Evolutionary conservation across 768 basidiomycete genomes (phyloP).

Genomic region (Lactarius akahatsu): DNA sequence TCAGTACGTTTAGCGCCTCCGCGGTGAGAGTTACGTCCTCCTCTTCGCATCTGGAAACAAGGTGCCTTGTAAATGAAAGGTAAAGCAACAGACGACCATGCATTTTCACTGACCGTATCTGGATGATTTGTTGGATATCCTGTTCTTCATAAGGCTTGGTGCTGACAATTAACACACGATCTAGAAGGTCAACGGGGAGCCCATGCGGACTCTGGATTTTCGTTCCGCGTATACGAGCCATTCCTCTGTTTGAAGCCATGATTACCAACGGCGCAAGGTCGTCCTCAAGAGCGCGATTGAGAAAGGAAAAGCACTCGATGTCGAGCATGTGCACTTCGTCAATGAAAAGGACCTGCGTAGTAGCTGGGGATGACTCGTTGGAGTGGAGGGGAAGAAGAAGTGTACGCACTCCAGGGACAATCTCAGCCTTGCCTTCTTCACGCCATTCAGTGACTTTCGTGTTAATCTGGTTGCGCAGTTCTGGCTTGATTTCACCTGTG

Average conservation of each 20-base stretch:
- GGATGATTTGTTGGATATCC: slow-evolving; percentile 89
- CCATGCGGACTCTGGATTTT: slow-evolving; percentile 95
- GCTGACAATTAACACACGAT: slow-evolving; percentile 93
- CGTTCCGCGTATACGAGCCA: slow-evolving; percentile 92
- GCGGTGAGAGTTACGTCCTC: slow-evolving; percentile 85
- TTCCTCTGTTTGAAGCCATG: slow-evolving; percentile 97
- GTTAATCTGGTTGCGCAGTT: slow-evolving; percentile 94
- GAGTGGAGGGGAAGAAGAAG: background rate
- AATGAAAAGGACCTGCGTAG: slow-evolving; percentile 85
- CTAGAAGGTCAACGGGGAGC: slow-evolving; percentile 89
- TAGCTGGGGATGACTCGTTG: slow-evolving; percentile 3
- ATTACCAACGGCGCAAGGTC: slow-evolving; percentile 94
- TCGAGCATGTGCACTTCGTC: slow-evolving; percentile 99
- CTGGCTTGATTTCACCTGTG: slow-evolving; percentile 98
- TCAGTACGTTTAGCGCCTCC: slow-evolving; percentile 75
- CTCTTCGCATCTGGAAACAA: slow-evolving; percentile 70
- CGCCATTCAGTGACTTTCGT: slow-evolving; percentile 96
- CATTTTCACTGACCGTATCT: slow-evolving; percentile 65
- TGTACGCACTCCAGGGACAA: slow-evolving; percentile 84
- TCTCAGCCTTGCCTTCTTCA: slow-evolving; percentile 97
- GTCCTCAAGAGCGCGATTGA: slow-evolving; percentile 93
- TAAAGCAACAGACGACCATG: background rate
- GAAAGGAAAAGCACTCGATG: slow-evolving; percentile 98
- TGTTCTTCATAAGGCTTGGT: slow-evolving; percentile 82
- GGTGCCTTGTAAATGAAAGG: background rate